These are phyloP conservation scores for Diaporthe aspalathi DNA, from an alignment of 2,329 filamentous ascomycete species.

Conservation along the genomic window DNA sequence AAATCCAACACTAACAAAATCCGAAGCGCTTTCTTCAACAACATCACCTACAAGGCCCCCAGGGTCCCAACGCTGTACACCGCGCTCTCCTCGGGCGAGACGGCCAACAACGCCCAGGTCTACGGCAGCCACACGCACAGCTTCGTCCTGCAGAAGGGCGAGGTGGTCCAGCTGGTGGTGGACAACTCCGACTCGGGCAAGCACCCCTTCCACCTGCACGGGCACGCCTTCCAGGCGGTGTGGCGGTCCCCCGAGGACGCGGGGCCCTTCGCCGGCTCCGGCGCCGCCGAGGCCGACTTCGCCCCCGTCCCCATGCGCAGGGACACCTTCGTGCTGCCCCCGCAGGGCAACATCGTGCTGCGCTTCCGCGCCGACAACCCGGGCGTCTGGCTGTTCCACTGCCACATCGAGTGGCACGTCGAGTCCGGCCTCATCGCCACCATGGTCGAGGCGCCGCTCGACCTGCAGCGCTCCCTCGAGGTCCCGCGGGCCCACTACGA, in stretches of 20 bases:
- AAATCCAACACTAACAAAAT: conserved; percentile 9
- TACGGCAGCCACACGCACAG: conserved; percentile 76
- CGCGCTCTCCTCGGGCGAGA: conserved; percentile 71
- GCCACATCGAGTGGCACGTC: conserved; percentile 69
- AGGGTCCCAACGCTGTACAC: conserved; percentile 87
- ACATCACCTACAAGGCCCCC: conserved; percentile 78
- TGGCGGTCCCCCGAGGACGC: conserved; percentile 68
- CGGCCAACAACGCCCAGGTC: conserved; percentile 67
- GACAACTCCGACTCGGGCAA: conserved; percentile 79
- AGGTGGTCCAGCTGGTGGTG: conserved; percentile 80
- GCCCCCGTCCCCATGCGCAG: conserved; percentile 70
- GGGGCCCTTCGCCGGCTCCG: conserved; percentile 61
- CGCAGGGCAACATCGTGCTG: conserved; percentile 75
- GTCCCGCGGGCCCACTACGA: conserved; percentile 59
- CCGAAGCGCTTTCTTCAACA: conserved; percentile 73
- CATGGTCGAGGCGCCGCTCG: conserved; percentile 51
- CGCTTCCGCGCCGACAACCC: conserved; percentile 73
- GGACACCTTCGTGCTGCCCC: conserved; percentile 75
- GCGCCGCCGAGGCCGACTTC: conserved; percentile 59
- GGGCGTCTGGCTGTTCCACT: conserved; percentile 65
- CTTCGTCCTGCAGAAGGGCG: conserved; percentile 74
- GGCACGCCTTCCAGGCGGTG: conserved; percentile 78
- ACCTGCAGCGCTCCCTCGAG: conserved; percentile 57
- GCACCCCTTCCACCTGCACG: conserved; percentile 84
- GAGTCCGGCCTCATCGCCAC: conserved; percentile 58